Evolutionary conservation across 2,329 filamentous ascomycete species (phyloP).

Genomic region (Cadophora gregata): DNA sequence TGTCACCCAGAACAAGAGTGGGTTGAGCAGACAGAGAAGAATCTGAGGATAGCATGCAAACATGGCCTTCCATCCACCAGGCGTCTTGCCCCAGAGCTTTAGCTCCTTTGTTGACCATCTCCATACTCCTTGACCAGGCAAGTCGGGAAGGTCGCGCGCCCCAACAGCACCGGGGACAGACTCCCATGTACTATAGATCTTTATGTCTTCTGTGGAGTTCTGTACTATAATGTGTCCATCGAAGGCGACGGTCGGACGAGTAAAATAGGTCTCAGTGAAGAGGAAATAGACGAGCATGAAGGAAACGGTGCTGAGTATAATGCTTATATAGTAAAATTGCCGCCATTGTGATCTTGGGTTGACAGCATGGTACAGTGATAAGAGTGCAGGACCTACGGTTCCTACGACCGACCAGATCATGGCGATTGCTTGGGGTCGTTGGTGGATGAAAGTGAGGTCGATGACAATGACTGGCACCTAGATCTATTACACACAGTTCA

Average conservation of each 20-base stretch:
- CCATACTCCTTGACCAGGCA: background rate
- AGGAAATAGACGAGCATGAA: slow-evolving; percentile 22
- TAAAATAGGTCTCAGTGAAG: slow-evolving; percentile 28
- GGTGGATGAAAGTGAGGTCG: slow-evolving; percentile 31
- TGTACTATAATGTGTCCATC: slow-evolving; percentile 26
- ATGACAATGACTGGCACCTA: slow-evolving; percentile 26
- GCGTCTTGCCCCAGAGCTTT: slow-evolving; percentile 9
- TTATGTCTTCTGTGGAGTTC: slow-evolving; percentile 23
- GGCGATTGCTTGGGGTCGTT: slow-evolving; percentile 25
- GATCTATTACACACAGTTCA: no score
- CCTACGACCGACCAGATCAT: slow-evolving; percentile 27
- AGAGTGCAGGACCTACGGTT: background rate
- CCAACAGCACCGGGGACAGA: slow-evolving; percentile 22
- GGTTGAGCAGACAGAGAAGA: slow-evolving; percentile 55
- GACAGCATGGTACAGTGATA: background rate
- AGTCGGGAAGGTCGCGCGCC: slow-evolving; percentile 15
- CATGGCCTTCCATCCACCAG: slow-evolving; percentile 19
- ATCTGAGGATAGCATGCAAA: slow-evolving; percentile 19
- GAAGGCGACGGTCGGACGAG: slow-evolving; percentile 26
- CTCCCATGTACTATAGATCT: slow-evolving; percentile 28
- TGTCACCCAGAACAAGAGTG: slow-evolving; percentile 51
- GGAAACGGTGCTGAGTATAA: background rate
- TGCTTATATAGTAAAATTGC: background rate
- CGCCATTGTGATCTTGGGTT: background rate
- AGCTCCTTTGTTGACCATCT: background rate